phyloP scores from a whole-genome alignment of 345 rosid genomes.

The Gossypium ekmanianum region DNA sequence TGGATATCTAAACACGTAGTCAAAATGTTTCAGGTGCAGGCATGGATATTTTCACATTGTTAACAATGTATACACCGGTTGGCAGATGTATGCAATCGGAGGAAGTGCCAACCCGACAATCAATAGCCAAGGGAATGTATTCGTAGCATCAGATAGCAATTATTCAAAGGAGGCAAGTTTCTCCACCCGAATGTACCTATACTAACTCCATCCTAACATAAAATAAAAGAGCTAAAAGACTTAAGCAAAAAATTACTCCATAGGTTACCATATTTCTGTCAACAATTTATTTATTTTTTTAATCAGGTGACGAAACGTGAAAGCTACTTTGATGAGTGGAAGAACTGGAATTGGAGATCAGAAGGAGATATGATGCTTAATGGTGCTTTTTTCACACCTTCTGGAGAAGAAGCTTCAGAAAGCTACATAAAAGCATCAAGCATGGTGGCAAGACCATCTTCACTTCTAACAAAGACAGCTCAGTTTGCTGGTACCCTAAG shows the following conservation, averaged over 20 bases:
- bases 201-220: neutral
- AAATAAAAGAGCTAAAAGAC: neutral
- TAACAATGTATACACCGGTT: conserved; percentile 49
- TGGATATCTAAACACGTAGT: neutral
- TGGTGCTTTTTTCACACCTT: conserved; percentile 57
- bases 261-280: neutral
- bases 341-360: conserved; percentile 70
- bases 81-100: conserved; percentile 70
- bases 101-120: conserved; percentile 78
- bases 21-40: conserved; percentile 47
- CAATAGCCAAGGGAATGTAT: conserved; percentile 64
- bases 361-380: conserved; percentile 58
- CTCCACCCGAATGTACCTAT: neutral
- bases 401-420: conserved; percentile 45
- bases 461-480: conserved; percentile 33
- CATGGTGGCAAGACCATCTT: conserved; percentile 63
- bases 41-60: conserved; percentile 72
- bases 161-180: conserved; percentile 49
- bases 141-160: conserved; percentile 43
- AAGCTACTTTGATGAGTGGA: conserved; percentile 36
- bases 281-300: neutral
- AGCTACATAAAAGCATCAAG: conserved; percentile 57
- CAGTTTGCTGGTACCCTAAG: conserved; percentile 44
- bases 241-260: neutral
- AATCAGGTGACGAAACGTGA: conserved; percentile 62